Conservation (phyloP, 2,329 filamentous ascomycete species). For the Monilinia laxa region DNA sequence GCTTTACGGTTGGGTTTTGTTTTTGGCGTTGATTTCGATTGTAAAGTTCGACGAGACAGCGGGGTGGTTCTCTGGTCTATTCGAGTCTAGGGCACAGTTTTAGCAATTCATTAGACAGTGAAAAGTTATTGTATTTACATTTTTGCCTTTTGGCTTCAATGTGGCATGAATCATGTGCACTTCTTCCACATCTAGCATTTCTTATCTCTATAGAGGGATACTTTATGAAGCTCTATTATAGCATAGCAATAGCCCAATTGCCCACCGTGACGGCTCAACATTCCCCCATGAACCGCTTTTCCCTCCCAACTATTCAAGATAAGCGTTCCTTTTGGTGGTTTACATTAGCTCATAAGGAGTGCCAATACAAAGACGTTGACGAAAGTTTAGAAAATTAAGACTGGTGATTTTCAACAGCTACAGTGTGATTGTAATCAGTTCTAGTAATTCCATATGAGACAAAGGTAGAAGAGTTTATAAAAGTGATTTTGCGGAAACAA, state of each 20-base stretch:
- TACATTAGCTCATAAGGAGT: neutral
- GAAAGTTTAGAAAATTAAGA: neutral
- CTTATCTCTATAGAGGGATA: no score
- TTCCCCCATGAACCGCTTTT: neutral
- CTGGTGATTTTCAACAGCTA: no score
- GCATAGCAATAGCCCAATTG: no score
- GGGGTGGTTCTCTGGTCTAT: neutral
- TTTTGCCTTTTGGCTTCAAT: neutral
- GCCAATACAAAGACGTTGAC: no score
- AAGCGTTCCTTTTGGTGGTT: neutral
- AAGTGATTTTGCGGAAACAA: neutral
- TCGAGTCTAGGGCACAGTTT: neutral
- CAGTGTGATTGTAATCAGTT: neutral
- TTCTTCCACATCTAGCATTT: neutral
- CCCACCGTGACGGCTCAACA: neutral
- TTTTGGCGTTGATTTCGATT: neutral
- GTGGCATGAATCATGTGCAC: neutral
- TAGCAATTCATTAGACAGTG: neutral
- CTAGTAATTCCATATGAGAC: neutral
- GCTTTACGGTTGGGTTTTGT: neutral
- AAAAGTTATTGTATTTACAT: neutral
- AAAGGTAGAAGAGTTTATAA: neutral
- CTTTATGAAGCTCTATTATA: neutral
- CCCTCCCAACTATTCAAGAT: neutral
- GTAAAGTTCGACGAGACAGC: no score